Evolutionary conservation across 2,329 filamentous ascomycete species (phyloP).

Genomic region (Xylaria sp.): DNA sequence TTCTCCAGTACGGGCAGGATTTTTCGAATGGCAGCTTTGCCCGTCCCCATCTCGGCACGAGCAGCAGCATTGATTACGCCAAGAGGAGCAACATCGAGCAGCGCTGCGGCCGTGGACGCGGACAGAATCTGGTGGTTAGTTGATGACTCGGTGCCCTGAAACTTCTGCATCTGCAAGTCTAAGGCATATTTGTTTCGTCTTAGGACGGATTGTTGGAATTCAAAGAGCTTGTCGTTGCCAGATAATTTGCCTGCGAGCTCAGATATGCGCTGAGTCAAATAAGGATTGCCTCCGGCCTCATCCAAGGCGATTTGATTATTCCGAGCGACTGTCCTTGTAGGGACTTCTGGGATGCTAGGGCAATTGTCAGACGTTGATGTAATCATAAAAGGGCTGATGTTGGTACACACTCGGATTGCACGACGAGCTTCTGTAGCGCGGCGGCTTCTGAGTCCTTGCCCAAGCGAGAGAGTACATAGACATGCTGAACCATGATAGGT

Average conservation of each 20-base stretch:
- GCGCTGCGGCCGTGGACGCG: constrained; percentile 45
- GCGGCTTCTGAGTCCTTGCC: constrained; percentile 75
- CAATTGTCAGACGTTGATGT: constrained; percentile 23
- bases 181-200: constrained; percentile 72
- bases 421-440: constrained; percentile 70
- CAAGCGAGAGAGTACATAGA: constrained; percentile 75
- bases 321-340: constrained; percentile 73
- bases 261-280: constrained; percentile 71
- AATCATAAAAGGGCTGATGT: constrained; percentile 6
- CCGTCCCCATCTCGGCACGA: constrained; percentile 70
- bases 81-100: constrained; percentile 54
- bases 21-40: constrained; percentile 75
- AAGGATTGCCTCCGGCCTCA: constrained; percentile 68
- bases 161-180: constrained; percentile 75
- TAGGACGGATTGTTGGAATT: constrained; percentile 73
- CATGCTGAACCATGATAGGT: constrained; percentile 80
- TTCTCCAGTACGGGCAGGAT: constrained; percentile 77
- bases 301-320: constrained; percentile 68
- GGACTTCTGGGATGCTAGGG: constrained; percentile 71
- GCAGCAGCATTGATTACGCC: constrained; percentile 76
- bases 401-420: constrained; percentile 65
- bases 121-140: constrained; percentile 56
- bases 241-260: constrained; percentile 64
- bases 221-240: constrained; percentile 73
- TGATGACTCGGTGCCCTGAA: constrained; percentile 66